These are phyloP conservation scores for Cynanchum wilfordii DNA, from an alignment of 257 asterid species.

Conservation along the genomic window DNA sequence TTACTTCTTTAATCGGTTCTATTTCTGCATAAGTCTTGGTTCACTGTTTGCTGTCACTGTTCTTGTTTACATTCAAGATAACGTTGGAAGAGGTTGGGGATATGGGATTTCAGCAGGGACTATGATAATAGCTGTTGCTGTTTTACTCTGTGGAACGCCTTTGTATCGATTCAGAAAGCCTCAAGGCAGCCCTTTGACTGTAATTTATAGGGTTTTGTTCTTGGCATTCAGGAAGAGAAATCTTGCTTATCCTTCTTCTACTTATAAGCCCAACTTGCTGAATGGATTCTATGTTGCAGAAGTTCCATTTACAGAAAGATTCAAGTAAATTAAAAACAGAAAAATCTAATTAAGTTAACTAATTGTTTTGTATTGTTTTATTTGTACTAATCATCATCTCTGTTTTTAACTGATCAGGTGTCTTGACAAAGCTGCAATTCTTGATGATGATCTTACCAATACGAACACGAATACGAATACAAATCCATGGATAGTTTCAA, in stretches of 20 bases:
- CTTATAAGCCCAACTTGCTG: slow-evolving; percentile 30
- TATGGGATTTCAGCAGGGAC: slow-evolving; percentile 83
- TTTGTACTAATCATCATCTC: too few species aligned
- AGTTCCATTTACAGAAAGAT: slow-evolving; percentile 47
- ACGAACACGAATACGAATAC: too few species aligned
- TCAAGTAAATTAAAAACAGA: slow-evolving; percentile 47
- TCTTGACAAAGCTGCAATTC: slow-evolving; percentile 71
- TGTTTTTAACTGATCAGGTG: slow-evolving; percentile 35
- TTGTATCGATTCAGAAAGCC: slow-evolving; percentile 61
- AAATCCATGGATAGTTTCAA: slow-evolving; percentile 29
- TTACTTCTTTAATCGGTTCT: slow-evolving; percentile 77
- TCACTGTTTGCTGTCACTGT: slow-evolving; percentile 76
- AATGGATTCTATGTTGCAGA: slow-evolving; percentile 48
- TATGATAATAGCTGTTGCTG: slow-evolving; percentile 50
- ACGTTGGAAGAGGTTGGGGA: slow-evolving; percentile 82
- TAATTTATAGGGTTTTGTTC: slow-evolving; percentile 52
- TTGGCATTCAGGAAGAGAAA: slow-evolving; percentile 60
- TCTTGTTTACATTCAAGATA: slow-evolving; percentile 73
- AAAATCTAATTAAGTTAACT: too few species aligned
- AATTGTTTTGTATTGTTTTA: too few species aligned
- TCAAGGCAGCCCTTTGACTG: slow-evolving; percentile 77
- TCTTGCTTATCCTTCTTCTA: slow-evolving; percentile 36
- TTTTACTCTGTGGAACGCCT: slow-evolving; percentile 47
- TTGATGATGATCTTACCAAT: slow-evolving; percentile 19
- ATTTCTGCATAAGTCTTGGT: slow-evolving; percentile 76